Percentiles rank a stretch among this genome's conserved stretches.
Conservation (phyloP, 768 basidiomycete genomes). For the Sarcodon sp. region DNA sequence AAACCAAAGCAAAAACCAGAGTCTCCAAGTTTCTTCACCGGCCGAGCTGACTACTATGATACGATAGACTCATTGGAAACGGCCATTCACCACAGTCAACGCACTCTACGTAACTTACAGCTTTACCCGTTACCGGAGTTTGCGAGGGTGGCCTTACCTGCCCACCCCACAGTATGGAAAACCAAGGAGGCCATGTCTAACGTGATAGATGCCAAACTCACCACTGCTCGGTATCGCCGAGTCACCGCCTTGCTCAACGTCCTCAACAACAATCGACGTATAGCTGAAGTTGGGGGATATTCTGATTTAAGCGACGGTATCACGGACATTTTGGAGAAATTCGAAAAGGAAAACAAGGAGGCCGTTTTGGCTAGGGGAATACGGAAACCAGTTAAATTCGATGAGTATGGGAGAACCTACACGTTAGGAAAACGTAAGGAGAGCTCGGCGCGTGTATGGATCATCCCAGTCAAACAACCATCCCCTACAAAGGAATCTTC, state of each 20-base stretch:
- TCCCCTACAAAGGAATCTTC: conserved; percentile 1
- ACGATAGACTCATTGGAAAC: conserved; percentile 52
- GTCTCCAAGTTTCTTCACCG: conserved; percentile 79
- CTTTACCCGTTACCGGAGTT: conserved; percentile 73
- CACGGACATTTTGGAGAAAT: conserved; percentile 39
- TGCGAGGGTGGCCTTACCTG: conserved; percentile 43
- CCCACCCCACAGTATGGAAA: conserved; percentile 58
- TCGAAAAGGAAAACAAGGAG: conserved; percentile 50
- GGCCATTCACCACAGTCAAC: conserved; percentile 44
- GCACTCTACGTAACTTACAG: conserved; percentile 45
- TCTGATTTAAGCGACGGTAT: conserved; percentile 40
- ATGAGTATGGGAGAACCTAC: conserved; percentile 75
- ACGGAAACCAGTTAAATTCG: conserved; percentile 48
- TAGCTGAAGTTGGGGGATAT: conserved; percentile 47
- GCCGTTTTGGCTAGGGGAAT: conserved; percentile 31
- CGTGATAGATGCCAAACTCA: conserved; percentile 47
- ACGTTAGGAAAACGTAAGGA: conserved; percentile 83
- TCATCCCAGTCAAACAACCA: conserved; percentile 46
- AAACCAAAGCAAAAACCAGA: conserved; percentile 26
- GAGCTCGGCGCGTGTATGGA: conserved; percentile 86
- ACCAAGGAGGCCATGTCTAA: conserved; percentile 41
- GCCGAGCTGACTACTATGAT: conserved; percentile 64
- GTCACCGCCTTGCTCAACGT: conserved; percentile 50
- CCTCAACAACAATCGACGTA: conserved; percentile 47
- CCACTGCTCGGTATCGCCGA: conserved; percentile 57